These are phyloP conservation scores for Daldinia vernicosa DNA, from an alignment of 495 filamentous ascomycete species.

Conservation along the genomic window DNA sequence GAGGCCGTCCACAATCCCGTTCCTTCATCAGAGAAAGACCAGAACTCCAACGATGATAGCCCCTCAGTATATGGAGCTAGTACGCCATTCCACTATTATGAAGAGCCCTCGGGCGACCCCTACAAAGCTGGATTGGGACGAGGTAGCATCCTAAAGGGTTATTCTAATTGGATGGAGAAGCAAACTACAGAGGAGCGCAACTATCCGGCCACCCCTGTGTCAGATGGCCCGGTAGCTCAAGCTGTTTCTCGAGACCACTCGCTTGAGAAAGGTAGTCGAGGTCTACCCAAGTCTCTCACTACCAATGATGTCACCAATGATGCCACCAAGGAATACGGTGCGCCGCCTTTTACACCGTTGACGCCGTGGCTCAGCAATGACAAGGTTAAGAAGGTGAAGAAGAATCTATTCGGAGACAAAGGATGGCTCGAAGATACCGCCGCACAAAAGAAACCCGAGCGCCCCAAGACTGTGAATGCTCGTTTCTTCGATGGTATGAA, in stretches of 20 bases:
- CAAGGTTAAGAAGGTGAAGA: conserved; percentile 30
- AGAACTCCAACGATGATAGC: background rate
- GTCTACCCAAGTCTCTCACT: background rate
- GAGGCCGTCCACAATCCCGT: conserved; percentile 17
- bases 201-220: background rate
- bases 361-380: conserved; percentile 37
- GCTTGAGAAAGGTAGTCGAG: background rate
- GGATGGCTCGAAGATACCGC: conserved; percentile 59
- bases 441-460: conserved; percentile 33
- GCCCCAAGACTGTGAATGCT: conserved; percentile 37
- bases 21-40: background rate
- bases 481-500: conserved; percentile 49
- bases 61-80: conserved; percentile 23
- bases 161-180: conserved; percentile 22
- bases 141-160: conserved; percentile 23
- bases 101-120: background rate
- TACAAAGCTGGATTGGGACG: background rate
- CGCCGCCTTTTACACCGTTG: conserved; percentile 36
- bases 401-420: conserved; percentile 57
- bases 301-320: background rate
- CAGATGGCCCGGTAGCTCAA: background rate
- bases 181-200: background rate
- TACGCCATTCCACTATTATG: conserved; percentile 1
- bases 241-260: background rate
- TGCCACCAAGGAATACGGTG: background rate